A percentile compares a stretch with the other conserved stretches of the same genome.
These are phyloP conservation scores for Arthrinium phaeospermum DNA, from an alignment of 2,329 filamentous ascomycete species.

Conservation along the genomic window DNA sequence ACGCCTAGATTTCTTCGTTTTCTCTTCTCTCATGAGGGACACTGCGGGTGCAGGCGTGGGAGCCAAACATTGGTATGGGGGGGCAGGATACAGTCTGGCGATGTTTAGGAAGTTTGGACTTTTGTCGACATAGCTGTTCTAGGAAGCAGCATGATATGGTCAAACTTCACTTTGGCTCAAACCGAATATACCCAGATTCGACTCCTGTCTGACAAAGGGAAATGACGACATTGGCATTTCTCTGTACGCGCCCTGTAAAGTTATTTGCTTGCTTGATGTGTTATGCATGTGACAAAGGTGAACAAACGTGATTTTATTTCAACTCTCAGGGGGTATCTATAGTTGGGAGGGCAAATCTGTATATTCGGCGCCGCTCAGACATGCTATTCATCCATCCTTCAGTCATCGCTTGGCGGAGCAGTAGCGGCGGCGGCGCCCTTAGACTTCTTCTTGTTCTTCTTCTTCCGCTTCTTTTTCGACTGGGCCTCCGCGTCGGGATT, in stretches of 20 bases:
- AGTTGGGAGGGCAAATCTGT: slow-evolving; percentile 16
- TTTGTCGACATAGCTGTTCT: background rate
- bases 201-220: background rate
- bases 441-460: slow-evolving; percentile 27
- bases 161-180: background rate
- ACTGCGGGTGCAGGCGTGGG: background rate
- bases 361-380: slow-evolving; percentile 30
- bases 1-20: background rate
- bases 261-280: background rate
- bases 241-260: background rate
- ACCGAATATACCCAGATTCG: background rate
- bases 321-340: background rate
- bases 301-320: background rate
- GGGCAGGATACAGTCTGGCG: slow-evolving; percentile 4
- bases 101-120: background rate
- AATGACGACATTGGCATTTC: background rate
- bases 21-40: background rate
- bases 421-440: background rate
- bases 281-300: background rate
- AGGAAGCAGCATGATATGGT: background rate
- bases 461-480: slow-evolving; percentile 37
- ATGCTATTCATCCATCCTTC: background rate
- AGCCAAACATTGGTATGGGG: background rate
- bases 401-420: background rate
- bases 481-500: slow-evolving; percentile 1